Percentiles rank a stretch among this genome's conserved stretches.
These are phyloP conservation scores for Neopestalotiopsis rosae DNA, from an alignment of 2,329 filamentous ascomycete genomes.

Conservation along the genomic window DNA sequence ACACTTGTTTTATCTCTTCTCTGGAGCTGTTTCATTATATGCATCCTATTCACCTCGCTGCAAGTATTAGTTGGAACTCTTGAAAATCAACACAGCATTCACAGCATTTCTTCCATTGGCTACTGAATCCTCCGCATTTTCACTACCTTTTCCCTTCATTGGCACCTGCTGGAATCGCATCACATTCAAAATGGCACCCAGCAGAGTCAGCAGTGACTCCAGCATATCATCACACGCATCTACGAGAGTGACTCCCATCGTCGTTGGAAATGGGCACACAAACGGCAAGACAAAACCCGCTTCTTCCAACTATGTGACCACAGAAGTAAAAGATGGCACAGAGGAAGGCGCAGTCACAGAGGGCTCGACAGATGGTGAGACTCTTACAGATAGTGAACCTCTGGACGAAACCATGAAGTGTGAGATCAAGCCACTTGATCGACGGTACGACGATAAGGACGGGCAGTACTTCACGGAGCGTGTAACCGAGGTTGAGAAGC, in stretches of 20 bases:
- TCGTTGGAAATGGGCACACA: not conserved
- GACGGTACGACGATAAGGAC: constrained; percentile 31
- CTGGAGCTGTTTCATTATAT: no score
- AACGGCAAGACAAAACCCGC: not conserved
- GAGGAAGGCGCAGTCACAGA: not conserved
- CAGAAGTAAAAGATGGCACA: not conserved
- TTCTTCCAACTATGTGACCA: not conserved
- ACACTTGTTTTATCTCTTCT: no score
- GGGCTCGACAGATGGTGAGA: constrained; percentile 9
- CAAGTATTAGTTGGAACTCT: no score
- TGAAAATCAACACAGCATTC: no score
- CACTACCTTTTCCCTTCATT: no score
- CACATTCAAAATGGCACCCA: no score
- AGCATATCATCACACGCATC: not conserved
- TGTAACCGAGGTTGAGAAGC: constrained; percentile 27
- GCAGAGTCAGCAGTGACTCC: not conserved
- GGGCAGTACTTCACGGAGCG: constrained; percentile 34
- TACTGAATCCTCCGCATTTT: no score
- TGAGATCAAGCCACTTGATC: constrained; percentile 34
- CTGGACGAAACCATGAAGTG: constrained; percentile 32
- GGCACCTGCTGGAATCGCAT: no score
- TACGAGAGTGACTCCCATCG: not conserved
- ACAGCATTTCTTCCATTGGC: no score
- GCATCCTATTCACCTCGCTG: no score
- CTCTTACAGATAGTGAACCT: constrained; percentile 1